Evolutionary conservation across 2,329 filamentous ascomycete genomes (phyloP).

Genomic region (Fusarium goolgardi): DNA sequence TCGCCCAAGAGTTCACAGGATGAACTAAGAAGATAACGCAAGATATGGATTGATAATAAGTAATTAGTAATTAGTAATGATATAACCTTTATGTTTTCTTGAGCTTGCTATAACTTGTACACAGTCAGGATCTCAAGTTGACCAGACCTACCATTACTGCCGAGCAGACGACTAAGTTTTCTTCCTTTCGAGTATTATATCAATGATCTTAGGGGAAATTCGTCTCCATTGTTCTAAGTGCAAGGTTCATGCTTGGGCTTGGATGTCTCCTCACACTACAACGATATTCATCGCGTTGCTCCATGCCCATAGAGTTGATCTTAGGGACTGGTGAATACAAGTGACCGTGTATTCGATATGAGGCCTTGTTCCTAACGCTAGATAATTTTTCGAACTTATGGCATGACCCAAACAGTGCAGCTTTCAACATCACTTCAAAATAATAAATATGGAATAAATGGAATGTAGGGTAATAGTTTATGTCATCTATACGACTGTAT

Average conservation of each 20-base stretch:
- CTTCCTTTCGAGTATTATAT: background rate
- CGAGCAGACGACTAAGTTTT: background rate
- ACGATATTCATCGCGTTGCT: background rate
- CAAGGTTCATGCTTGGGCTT: background rate
- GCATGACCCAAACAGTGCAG: too few relatives aligned
- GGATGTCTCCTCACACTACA: background rate
- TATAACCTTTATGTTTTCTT: background rate
- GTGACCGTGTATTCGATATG: background rate
- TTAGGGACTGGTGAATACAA: rapidly evolving
- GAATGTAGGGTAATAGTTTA: background rate
- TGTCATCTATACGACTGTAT: slow-evolving; percentile 14
- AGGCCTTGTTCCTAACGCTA: background rate
- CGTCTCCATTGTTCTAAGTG: rapidly evolving
- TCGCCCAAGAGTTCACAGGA: slow-evolving; percentile 8
- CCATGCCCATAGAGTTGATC: rapidly evolving
- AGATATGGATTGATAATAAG: background rate
- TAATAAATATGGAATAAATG: rapidly evolving
- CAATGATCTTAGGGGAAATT: background rate
- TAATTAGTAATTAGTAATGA: slow-evolving; percentile 8
- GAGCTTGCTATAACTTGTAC: rapidly evolving
- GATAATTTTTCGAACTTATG: rapidly evolving
- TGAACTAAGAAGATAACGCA: background rate
- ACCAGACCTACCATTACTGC: rapidly evolving
- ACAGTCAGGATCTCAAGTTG: background rate
- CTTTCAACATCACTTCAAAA: too few relatives aligned